phyloP scores from a whole-genome alignment of 805 yeast genomes.

The Candida morakotiae region DNA sequence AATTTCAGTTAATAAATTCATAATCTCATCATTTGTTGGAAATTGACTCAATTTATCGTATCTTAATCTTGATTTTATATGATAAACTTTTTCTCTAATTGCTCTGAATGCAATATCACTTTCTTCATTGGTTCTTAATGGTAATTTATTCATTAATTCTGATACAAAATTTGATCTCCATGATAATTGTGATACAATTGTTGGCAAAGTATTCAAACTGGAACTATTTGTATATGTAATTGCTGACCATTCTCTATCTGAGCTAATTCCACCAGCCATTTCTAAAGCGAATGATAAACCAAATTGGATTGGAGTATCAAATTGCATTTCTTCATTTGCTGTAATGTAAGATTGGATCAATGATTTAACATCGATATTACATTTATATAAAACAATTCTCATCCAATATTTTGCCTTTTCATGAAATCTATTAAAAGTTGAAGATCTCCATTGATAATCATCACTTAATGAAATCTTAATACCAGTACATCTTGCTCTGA shows the following conservation, averaged over 20 bases:
- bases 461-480: constrained; percentile 64
- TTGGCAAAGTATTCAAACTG: constrained; percentile 58
- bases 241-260: constrained; percentile 63
- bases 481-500: constrained; percentile 41
- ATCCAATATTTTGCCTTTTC: constrained; percentile 68
- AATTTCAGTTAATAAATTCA: constrained; percentile 42
- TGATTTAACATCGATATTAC: constrained; percentile 73
- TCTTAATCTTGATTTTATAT: constrained; percentile 11
- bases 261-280: constrained; percentile 72
- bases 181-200: constrained; percentile 70
- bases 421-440: constrained; percentile 58
- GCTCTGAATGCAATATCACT: constrained; percentile 23
- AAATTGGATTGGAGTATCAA: constrained; percentile 44
- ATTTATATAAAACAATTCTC: constrained; percentile 46
- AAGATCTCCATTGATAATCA: constrained; percentile 67
- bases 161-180: constrained; percentile 53
- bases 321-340: constrained; percentile 26
- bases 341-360: constrained; percentile 75
- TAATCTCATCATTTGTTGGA: constrained; percentile 22
- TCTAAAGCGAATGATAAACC: constrained; percentile 92
- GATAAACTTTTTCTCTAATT: constrained; percentile 22
- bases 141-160: constrained; percentile 24
- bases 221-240: constrained; percentile 32
- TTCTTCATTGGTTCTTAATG: constrained; percentile 16
- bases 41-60: not conserved